phyloP scores from a whole-genome alignment of 495 filamentous ascomycete genomes.

The Oleoguttula mirabilis region DNA sequence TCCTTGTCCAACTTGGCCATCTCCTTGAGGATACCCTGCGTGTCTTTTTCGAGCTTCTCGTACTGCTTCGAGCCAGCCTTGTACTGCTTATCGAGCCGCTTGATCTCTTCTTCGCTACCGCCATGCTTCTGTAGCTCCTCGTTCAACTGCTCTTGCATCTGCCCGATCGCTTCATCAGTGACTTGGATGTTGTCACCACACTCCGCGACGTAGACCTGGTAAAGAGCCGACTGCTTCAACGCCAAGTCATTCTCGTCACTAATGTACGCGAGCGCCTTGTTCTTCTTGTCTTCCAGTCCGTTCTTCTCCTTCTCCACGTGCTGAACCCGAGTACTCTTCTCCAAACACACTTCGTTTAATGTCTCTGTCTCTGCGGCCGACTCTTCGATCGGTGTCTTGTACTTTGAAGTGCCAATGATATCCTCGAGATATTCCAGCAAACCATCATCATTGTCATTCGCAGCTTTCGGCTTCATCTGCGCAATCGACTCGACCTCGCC shows the following conservation, averaged over 20 bases:
- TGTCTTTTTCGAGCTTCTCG: conserved; percentile 69
- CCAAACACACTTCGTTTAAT: conserved; percentile 84
- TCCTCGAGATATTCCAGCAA: conserved; percentile 95
- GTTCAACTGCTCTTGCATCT: conserved; percentile 81
- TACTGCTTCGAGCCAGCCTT: conserved; percentile 68
- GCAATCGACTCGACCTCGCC: conserved; percentile 97
- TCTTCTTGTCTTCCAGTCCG: conserved; percentile 84
- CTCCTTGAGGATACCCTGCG: conserved; percentile 70
- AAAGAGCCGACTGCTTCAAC: conserved; percentile 76
- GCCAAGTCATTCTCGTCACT: conserved; percentile 86
- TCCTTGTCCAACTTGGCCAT: conserved; percentile 90
- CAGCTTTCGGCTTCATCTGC: conserved; percentile 97
- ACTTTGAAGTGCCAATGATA: conserved; percentile 96
- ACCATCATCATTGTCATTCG: conserved; percentile 88
- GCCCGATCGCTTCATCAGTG: conserved; percentile 75
- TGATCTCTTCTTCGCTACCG: conserved; percentile 85
- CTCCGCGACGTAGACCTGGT: conserved; percentile 79
- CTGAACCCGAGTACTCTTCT: conserved; percentile 88
- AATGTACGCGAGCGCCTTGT: conserved; percentile 80
- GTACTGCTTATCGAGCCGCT: conserved; percentile 73
- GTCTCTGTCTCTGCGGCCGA: conserved; percentile 76
- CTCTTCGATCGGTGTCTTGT: conserved; percentile 94
- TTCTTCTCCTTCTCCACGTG: conserved; percentile 97
- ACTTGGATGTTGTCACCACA: conserved; percentile 80
- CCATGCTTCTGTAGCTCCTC: conserved; percentile 83